A percentile compares a stretch with the other conserved stretches of the same genome.
These are phyloP conservation scores for Candida sojae DNA, from an alignment of 1,139 yeast species.

Conservation along the genomic window DNA sequence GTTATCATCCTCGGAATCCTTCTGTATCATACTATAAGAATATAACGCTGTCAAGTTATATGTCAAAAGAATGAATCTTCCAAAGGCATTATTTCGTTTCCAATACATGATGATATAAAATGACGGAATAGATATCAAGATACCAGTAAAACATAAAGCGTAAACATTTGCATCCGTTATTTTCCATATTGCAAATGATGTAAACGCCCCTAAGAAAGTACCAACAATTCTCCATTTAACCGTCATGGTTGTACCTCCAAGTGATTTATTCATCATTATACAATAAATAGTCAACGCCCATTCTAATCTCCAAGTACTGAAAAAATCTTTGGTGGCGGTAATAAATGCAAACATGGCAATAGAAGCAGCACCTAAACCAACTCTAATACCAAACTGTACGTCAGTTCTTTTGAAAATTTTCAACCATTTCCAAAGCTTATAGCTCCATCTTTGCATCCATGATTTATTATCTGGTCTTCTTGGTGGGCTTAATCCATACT, in stretches of 20 bases:
- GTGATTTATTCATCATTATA: conserved; percentile 81
- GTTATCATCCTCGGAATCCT: conserved; percentile 62
- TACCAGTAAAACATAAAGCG: conserved; percentile 59
- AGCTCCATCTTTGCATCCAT: conserved; percentile 15
- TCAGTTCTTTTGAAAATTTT: conserved; percentile 56
- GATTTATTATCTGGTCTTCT: conserved; percentile 7
- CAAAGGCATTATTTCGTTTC: conserved; percentile 64
- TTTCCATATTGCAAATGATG: conserved; percentile 63
- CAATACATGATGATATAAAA: conserved; percentile 71
- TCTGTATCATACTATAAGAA: conserved; percentile 66
- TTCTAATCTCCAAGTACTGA: conserved; percentile 74
- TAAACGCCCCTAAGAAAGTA: conserved; percentile 67
- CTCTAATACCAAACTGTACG: conserved; percentile 77
- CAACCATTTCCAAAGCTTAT: conserved; percentile 32
- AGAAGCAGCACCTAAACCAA: conserved; percentile 73
- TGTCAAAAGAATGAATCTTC: conserved; percentile 72
- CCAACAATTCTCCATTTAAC: conserved; percentile 77
- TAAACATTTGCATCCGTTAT: conserved; percentile 57
- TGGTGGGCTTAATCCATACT: conserved; percentile 19
- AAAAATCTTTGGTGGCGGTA: conserved; percentile 53
- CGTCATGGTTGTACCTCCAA: conserved; percentile 86
- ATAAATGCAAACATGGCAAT: conserved; percentile 70
- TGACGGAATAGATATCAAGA: conserved; percentile 60
- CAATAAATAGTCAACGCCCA: conserved; percentile 84
- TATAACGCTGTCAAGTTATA: conserved; percentile 79